These are phyloP conservation scores for Aegilops sharonensis DNA, from an alignment of 176 grass and related monocot genomes.

Conservation along the genomic window DNA sequence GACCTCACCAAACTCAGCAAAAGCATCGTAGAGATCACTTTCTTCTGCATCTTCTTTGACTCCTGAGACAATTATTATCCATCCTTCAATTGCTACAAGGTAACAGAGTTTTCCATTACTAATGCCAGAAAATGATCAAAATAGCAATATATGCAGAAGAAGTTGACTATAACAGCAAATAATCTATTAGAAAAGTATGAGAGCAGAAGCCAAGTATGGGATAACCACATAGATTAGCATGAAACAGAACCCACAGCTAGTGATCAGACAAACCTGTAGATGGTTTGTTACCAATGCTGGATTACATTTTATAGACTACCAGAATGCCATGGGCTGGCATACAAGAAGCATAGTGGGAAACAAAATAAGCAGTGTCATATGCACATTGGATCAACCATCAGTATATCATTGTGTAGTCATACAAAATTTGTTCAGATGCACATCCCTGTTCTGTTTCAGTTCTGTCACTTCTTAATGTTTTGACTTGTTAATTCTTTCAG, in stretches of 20 bases:
- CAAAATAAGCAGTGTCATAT: not conserved
- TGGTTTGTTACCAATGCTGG: not conserved
- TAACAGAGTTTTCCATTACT: constrained; percentile 9
- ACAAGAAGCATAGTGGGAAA: not conserved
- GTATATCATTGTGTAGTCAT: not conserved
- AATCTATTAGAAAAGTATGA: not conserved
- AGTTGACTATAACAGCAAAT: not conserved
- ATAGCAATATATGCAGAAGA: not conserved
- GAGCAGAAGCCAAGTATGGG: not conserved
- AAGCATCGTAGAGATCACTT: constrained; percentile 48
- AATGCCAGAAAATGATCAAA: not conserved
- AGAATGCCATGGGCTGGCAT: not conserved
- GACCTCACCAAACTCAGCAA: constrained; percentile 54
- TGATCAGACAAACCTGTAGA: not conserved
- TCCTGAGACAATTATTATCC: constrained; percentile 51
- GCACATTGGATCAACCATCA: not conserved
- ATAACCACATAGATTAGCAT: constrained; percentile 23
- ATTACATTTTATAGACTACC: not conserved
- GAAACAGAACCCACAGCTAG: not conserved
- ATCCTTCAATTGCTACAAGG: constrained; percentile 54
- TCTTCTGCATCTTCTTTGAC: constrained; percentile 57
- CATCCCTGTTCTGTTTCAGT: not conserved
- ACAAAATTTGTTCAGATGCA: not conserved
- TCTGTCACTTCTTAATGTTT: not conserved
- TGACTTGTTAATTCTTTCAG: not conserved